A percentile compares a stretch with the other conserved stretches of the same genome.
Conservation (phyloP, 2,329 filamentous ascomycete species). For the Nemania sp. region DNA sequence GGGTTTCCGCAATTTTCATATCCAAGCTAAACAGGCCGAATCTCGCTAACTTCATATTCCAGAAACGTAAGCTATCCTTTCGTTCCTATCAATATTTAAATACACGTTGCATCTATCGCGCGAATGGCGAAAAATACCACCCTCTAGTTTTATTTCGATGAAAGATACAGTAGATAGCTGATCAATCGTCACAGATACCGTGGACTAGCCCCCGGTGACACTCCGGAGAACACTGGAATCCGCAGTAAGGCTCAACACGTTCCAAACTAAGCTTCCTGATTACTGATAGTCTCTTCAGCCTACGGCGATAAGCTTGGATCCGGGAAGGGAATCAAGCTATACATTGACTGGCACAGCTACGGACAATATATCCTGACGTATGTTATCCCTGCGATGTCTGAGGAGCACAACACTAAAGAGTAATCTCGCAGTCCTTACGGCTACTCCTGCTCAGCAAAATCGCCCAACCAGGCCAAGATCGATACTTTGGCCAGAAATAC, state of each 20-base stretch:
- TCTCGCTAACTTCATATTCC: constrained; percentile 14
- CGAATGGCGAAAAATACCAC: not conserved
- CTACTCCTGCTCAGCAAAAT: constrained; percentile 35
- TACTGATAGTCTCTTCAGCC: constrained; percentile 41
- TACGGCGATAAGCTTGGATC: constrained; percentile 50
- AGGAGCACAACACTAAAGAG: not conserved
- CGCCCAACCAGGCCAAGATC: constrained; percentile 32
- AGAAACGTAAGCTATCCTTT: constrained; percentile 36
- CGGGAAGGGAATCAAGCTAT: constrained; percentile 35
- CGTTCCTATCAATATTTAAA: not conserved
- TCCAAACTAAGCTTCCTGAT: not conserved
- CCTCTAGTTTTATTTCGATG: not conserved
- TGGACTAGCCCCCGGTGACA: constrained; percentile 47
- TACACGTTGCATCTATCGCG: not conserved
- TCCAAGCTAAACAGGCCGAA: not conserved
- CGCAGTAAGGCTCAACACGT: constrained; percentile 27
- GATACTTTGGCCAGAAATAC: constrained; percentile 42
- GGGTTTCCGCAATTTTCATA: not conserved
- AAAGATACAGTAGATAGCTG: not conserved
- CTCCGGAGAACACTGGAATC: constrained; percentile 51
- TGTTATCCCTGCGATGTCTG: not conserved
- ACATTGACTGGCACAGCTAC: constrained; percentile 39
- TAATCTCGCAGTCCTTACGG: constrained; percentile 33
- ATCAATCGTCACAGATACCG: constrained; percentile 44
- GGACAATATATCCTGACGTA: constrained; percentile 38